A percentile compares a stretch with the other conserved stretches of the same genome.
phyloP scores from a whole-genome alignment of 2,329 filamentous ascomycete species.

The Emergomyces orientalis region DNA sequence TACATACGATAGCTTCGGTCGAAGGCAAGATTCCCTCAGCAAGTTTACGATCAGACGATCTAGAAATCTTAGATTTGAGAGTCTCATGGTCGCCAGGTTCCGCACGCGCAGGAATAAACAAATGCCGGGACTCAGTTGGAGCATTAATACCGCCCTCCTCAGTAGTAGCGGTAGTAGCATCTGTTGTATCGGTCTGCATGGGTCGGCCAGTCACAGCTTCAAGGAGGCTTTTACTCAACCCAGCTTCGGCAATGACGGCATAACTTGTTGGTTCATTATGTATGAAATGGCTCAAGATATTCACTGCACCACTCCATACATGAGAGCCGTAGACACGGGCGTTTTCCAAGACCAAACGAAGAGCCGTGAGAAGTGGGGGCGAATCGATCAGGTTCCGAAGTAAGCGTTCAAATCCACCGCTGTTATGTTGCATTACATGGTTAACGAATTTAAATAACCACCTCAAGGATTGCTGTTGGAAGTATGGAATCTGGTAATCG shows the following conservation, averaged over 20 bases:
- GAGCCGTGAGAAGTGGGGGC: conserved; percentile 66
- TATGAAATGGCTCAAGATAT: conserved; percentile 89
- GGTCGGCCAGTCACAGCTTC: conserved; percentile 58
- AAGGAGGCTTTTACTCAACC: conserved; percentile 76
- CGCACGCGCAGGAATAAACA: conserved; percentile 19
- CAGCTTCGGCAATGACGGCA: conserved; percentile 87
- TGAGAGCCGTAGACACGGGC: conserved; percentile 75
- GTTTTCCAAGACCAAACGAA: conserved; percentile 74
- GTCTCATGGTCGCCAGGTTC: conserved; percentile 18
- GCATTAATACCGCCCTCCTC: conserved; percentile 28
- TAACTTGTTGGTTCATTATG: conserved; percentile 99
- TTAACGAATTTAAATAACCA: conserved; percentile 94
- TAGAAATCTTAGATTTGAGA: conserved; percentile 26
- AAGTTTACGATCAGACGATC: conserved; percentile 27
- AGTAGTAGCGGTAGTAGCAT: conserved; percentile 18
- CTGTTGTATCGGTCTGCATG: conserved; percentile 22
- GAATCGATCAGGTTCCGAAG: conserved; percentile 92
- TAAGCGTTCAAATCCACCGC: conserved; percentile 79
- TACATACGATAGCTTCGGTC: conserved; percentile 73
- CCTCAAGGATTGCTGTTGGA: conserved; percentile 85
- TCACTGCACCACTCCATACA: conserved; percentile 91
- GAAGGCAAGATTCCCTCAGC: conserved; percentile 76
- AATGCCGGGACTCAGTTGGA: conserved; percentile 33
- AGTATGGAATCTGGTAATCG: conserved; percentile 89
- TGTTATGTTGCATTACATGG: conserved; percentile 77